phyloP scores from a whole-genome alignment of 768 basidiomycete species.

The Podaxis sp. region DNA sequence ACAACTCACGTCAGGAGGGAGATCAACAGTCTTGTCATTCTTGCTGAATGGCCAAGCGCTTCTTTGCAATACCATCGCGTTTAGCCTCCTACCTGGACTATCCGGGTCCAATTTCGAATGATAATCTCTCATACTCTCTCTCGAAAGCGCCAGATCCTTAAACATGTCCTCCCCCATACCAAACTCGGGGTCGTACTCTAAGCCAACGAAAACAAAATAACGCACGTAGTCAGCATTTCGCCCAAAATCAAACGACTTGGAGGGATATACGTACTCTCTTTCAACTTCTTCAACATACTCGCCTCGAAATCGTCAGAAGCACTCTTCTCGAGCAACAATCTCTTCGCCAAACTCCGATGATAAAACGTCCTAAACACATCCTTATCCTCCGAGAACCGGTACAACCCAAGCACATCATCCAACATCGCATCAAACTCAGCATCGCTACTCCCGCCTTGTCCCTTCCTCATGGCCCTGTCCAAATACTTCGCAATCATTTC shows the following conservation, averaged over 20 bases:
- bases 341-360: constrained; percentile 83
- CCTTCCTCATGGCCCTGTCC: constrained; percentile 83
- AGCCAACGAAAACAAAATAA: not conserved
- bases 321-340: constrained; percentile 78
- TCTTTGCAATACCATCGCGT: constrained; percentile 81
- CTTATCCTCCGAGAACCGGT: constrained; percentile 87
- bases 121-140: constrained; percentile 71
- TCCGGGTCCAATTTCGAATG: constrained; percentile 42
- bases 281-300: constrained; percentile 80
- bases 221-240: not conserved
- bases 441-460: constrained; percentile 71
- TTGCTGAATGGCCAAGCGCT: constrained; percentile 85
- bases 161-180: constrained; percentile 96
- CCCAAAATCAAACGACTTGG: not conserved
- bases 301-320: constrained; percentile 89
- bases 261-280: constrained; percentile 52
- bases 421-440: constrained; percentile 61
- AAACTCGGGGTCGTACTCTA: constrained; percentile 95
- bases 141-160: constrained; percentile 79
- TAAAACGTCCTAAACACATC: constrained; percentile 95
- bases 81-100: constrained; percentile 49
- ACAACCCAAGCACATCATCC: constrained; percentile 69
- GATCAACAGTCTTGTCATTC: constrained; percentile 46
- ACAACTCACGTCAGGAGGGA: constrained; percentile 51
- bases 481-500: constrained; percentile 93